These are phyloP conservation scores for Clarkia xantiana DNA, from an alignment of 345 rosid species.

Conservation along the genomic window DNA sequence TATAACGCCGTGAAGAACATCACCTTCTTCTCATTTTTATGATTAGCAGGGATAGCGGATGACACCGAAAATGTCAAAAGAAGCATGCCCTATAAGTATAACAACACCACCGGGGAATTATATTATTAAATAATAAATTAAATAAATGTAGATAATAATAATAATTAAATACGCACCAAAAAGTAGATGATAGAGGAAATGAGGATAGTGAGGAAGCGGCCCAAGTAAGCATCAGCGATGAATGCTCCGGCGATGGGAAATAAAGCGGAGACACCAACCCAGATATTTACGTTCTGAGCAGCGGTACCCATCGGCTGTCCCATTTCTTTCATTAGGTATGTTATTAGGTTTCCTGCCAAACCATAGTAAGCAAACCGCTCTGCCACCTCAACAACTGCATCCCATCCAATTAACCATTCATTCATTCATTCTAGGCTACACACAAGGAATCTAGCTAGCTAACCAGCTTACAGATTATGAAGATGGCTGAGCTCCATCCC, in stretches of 20 bases:
- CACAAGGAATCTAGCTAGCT: too few relatives aligned
- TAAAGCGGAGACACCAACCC: constrained; percentile 67
- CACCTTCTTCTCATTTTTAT: constrained; percentile 16
- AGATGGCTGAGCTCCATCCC: constrained; percentile 81
- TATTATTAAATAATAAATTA: too few relatives aligned
- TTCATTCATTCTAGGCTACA: too few relatives aligned
- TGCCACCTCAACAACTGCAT: constrained; percentile 69
- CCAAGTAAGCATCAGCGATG: constrained; percentile 67
- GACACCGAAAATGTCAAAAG: constrained; percentile 53
- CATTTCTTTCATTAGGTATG: constrained; percentile 54
- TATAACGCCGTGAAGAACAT: constrained; percentile 60
- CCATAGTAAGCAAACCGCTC: constrained; percentile 79
- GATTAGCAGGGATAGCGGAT: too few relatives aligned
- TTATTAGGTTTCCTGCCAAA: constrained; percentile 58
- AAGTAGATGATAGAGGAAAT: constrained; percentile 42
- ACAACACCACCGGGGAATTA: too few relatives aligned
- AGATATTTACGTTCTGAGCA: constrained; percentile 53
- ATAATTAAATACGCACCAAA: constrained; percentile 30
- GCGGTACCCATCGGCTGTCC: constrained; percentile 41
- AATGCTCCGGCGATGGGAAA: constrained; percentile 68
- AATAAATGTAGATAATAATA: too few relatives aligned
- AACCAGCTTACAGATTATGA: constrained; percentile 60
- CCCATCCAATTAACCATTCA: too few relatives aligned
- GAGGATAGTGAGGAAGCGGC: constrained; percentile 79
- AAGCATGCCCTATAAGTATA: constrained; percentile 85